Evolutionary conservation across 495 filamentous ascomycete species (phyloP).

Genomic region (Hypoxylon lienhwacheense): DNA sequence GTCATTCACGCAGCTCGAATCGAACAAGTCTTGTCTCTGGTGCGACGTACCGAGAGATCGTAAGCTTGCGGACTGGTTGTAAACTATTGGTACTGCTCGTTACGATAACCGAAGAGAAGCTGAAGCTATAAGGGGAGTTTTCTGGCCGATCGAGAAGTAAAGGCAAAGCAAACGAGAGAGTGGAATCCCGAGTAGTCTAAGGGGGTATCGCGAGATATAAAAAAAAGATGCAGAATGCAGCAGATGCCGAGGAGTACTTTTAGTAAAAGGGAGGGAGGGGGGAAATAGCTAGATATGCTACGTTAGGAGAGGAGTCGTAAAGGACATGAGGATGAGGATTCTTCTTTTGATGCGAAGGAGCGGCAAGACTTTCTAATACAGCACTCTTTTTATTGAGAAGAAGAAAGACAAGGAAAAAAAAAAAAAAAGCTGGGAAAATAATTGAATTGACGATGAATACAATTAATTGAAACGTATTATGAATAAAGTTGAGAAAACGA

Average conservation of each 20-base stretch:
- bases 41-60: constrained; percentile 12
- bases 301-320: constrained; percentile 19
- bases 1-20: constrained; percentile 29
- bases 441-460: constrained; percentile 27
- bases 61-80: not conserved
- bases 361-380: constrained; percentile 14
- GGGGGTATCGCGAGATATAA: constrained; percentile 33
- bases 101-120: constrained; percentile 1
- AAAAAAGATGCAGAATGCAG: no score
- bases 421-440: not conserved
- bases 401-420: not conserved
- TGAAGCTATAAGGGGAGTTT: constrained; percentile 1
- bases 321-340: constrained; percentile 12
- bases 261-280: no score
- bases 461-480: constrained; percentile 29
- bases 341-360: constrained; percentile 7
- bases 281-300: constrained; percentile 30
- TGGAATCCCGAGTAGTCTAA: constrained; percentile 11
- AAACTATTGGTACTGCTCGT: not conserved
- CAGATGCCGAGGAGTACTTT: constrained; percentile 14
- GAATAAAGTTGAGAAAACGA: constrained; percentile 25
- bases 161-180: not conserved
- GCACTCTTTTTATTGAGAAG: constrained; percentile 6
- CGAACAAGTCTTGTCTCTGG: constrained; percentile 3
- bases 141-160: constrained; percentile 7